Base-by-base conservation (phyloP, 768 basidiomycete species). In the Lyophyllum decastes region DNA sequence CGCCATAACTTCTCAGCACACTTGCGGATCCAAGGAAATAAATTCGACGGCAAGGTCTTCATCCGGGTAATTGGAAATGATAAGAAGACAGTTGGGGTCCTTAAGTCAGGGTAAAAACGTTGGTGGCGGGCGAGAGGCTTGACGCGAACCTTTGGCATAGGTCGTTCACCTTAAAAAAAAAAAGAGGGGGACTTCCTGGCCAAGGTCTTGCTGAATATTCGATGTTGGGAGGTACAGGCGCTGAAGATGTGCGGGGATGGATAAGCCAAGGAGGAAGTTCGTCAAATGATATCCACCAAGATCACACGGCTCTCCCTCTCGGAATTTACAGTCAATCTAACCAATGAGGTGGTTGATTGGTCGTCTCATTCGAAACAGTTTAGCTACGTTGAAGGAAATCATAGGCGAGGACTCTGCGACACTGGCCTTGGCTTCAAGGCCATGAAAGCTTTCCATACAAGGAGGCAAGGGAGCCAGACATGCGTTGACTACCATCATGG, bases 81-180 rank as follows among this genome's bases (percentile, higher is more conserved):
- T 48, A 81, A 82, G 68, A 79, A 81, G 61, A 76, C 76, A 1
- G 76, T 81, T 1, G 86, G 86, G 1, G 73, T 77, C 4, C 64
- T 88, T 57, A 87, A 86, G 85, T 87, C 12, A 72, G 85, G 52
- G 81, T 84, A 0, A 86, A 87, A 66, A 78, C 72, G 53, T 65
- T 87, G 38, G 78, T 76, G 1, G 73, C 73, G 19, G 86, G 86
- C 6, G 78, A 82, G 41, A 78, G 70, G 34, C 69, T 87, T 7
- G 73, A 70, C 43, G 58, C 70, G 2, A 68, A 69, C 3, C 74
- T 74, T 33, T 87, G 84, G 85, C 84, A 86, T 66, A 68, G 73
- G 34, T 74, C 75, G 0, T 74, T 85, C 55, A 63, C 45, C 27
- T 59, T n/a, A n/a, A n/a, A n/a, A 26, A 33, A 6, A 61, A 22